phyloP scores from a whole-genome alignment of 192 early-diverging fungal species.

The Allomyces macrogynus region DNA sequence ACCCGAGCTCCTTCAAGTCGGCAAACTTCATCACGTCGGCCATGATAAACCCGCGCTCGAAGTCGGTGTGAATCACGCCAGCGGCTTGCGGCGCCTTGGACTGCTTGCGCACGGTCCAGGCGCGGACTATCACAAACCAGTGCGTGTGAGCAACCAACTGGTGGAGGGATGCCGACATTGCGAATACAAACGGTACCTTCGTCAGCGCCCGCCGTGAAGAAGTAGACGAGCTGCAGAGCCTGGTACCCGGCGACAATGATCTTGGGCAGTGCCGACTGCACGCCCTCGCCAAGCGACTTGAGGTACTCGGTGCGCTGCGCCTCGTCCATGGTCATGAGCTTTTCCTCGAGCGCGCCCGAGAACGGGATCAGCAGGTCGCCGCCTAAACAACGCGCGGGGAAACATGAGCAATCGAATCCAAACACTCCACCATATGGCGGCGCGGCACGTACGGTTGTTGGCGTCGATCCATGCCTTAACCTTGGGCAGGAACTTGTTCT shows the following conservation, averaged over 20 bases:
- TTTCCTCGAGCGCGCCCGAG: slow-evolving; percentile 37
- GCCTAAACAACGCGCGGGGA: background rate
- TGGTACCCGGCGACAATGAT: slow-evolving; percentile 48
- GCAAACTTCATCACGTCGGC: slow-evolving; percentile 43
- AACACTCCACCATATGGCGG: too few relatives aligned
- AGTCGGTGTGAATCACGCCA: slow-evolving; percentile 48
- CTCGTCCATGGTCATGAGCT: slow-evolving; percentile 16
- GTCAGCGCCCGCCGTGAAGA: slow-evolving; percentile 51
- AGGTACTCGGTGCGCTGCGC: slow-evolving; percentile 23
- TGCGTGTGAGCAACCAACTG: too few relatives aligned
- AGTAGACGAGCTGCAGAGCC: slow-evolving; percentile 46
- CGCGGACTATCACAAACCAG: slow-evolving; percentile 20
- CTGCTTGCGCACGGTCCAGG: slow-evolving; percentile 53
- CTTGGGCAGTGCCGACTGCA: slow-evolving; percentile 31
- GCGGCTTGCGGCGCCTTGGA: slow-evolving; percentile 54
- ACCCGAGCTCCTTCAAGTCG: slow-evolving; percentile 35
- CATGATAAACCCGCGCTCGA: slow-evolving; percentile 54
- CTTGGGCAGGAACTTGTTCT: too few relatives aligned
- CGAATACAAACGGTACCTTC: slow-evolving; percentile 12
- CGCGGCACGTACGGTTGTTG: too few relatives aligned
- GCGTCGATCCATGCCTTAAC: too few relatives aligned
- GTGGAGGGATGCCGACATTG: too few relatives aligned
- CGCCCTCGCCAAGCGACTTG: slow-evolving; percentile 3
- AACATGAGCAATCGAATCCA: too few relatives aligned
- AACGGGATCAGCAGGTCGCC: slow-evolving; percentile 49